Evolutionary conservation across 139 green algal genomes (phyloP).

Genomic region (Chlorella sp.): DNA sequence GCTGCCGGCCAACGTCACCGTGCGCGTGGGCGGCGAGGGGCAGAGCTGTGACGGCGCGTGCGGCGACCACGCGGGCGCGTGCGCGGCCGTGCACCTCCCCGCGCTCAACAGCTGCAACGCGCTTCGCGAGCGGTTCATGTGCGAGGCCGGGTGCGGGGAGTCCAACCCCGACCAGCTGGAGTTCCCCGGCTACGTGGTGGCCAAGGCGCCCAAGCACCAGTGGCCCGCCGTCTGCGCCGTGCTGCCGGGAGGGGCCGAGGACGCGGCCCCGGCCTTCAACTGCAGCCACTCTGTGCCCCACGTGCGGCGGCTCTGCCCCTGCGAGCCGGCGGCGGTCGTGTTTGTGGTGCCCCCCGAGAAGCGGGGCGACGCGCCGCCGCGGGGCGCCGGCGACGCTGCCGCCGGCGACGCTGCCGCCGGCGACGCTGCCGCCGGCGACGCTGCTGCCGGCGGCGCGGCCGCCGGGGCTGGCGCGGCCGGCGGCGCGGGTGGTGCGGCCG

Average conservation of each 20-base stretch:
- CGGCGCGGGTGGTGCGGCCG: neutral
- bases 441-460: neutral
- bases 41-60: conserved; percentile 57
- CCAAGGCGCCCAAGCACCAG: conserved; percentile 60
- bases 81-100: conserved; percentile 44
- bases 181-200: conserved; percentile 58
- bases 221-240: conserved; percentile 69
- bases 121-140: conserved; percentile 60
- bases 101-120: conserved; percentile 73
- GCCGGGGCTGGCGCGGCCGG: neutral
- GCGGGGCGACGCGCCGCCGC: too few species aligned
- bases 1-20: conserved; percentile 41
- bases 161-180: conserved; percentile 7
- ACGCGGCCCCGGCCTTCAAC: conserved; percentile 1
- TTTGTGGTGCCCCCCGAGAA: too few species aligned
- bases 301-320: conserved; percentile 58
- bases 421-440: neutral
- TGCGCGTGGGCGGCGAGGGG: conserved; percentile 33
- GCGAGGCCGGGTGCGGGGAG: conserved; percentile 58
- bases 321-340: too few species aligned
- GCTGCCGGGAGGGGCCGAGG: neutral
- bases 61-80: conserved; percentile 25
- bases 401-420: too few species aligned
- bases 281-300: conserved; percentile 37
- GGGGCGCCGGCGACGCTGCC: too few species aligned